Percentiles rank a stretch among this genome's conserved stretches.
Conservation (phyloP, 2,329 filamentous ascomycete species). For the Cordyceps pruinosa region DNA sequence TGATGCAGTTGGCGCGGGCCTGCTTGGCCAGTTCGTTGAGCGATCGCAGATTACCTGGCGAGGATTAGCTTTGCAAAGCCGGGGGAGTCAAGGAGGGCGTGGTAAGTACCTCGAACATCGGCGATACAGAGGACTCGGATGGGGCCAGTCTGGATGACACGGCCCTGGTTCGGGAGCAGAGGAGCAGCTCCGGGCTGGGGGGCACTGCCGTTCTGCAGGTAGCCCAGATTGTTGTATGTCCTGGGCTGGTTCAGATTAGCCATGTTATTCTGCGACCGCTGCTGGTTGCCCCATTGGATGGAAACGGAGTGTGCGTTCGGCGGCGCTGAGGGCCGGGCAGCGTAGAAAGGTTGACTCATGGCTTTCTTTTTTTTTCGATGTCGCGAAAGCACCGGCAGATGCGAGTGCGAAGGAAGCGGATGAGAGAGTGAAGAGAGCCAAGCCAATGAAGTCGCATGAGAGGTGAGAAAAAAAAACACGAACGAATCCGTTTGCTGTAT, state of each 20-base stretch:
- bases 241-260: slow-evolving; percentile 30
- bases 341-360: slow-evolving; percentile 1
- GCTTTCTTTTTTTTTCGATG: not conserved
- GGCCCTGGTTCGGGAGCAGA: slow-evolving; percentile 61
- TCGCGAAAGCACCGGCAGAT: not conserved
- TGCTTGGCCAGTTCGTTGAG: slow-evolving; percentile 94
- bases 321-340: not conserved
- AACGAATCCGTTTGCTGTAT: slow-evolving; percentile 10
- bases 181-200: slow-evolving; percentile 54
- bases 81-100: slow-evolving; percentile 8
- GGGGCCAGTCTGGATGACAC: slow-evolving; percentile 57
- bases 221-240: slow-evolving; percentile 44
- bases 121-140: slow-evolving; percentile 64
- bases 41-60: slow-evolving; percentile 81
- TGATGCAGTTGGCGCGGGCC: slow-evolving; percentile 92
- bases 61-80: slow-evolving; percentile 15
- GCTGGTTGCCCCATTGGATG: slow-evolving; percentile 4
- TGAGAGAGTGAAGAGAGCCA: not conserved
- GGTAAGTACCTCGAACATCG: slow-evolving; percentile 58
- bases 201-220: slow-evolving; percentile 56
- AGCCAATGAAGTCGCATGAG: not conserved
- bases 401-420: not conserved
- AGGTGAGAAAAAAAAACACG: not conserved
- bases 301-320: not conserved
- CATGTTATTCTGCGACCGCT: slow-evolving; percentile 12